Evolutionary conservation across 495 filamentous ascomycete species (phyloP), one percentile per base, ranked within the genome.

Genomic region (Friedmanniomyces simplex): DNA sequence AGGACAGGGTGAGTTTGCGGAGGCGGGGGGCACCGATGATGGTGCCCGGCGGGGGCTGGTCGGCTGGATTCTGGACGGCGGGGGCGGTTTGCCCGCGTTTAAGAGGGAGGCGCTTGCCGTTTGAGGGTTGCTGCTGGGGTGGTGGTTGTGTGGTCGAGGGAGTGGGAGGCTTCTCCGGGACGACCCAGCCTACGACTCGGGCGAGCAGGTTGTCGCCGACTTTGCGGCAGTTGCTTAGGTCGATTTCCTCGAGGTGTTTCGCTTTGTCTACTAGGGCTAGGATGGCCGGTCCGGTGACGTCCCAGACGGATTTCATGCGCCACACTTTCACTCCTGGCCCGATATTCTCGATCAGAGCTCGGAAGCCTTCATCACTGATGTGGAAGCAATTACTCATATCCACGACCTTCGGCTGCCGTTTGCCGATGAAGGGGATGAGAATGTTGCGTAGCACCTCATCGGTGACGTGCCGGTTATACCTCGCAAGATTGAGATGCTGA

Each of bases 301-400:
- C 93, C 93, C 93, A 98, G 1, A 97, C 94, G 56, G 84, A 89
- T 64, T 91, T 93, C 94, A 98, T 97, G 63, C 79, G 84, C 94
- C 94, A 97, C 10, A 75, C 68, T 55, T 77, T 82, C 20, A 91
- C 82, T 56, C 88, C 86, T 18, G 79, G 77, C 18, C 87, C 90
- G 63, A 93, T 96, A 8, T 78, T 77, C 26, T 76, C 76, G 50
- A 84, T 87, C 30, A 98, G 75, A 1, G 82, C 78, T 41, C 79
- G 80, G 68, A 97, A 97, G 0, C 93, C 94, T 66, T 95, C 90
- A 68, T 98, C 93, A 1, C 90, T 93, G 54, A 97, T 85, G 68
- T 98, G 93, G 68, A 97, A 97, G 73, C 93, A 98, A 68, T 96
- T 96, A 72, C 83, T 91, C 50, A 98, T 83, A 69, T 97, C 87